Conservation (phyloP, 208 protist genomes). For the Kentomonas sorsogonicus region DNA sequence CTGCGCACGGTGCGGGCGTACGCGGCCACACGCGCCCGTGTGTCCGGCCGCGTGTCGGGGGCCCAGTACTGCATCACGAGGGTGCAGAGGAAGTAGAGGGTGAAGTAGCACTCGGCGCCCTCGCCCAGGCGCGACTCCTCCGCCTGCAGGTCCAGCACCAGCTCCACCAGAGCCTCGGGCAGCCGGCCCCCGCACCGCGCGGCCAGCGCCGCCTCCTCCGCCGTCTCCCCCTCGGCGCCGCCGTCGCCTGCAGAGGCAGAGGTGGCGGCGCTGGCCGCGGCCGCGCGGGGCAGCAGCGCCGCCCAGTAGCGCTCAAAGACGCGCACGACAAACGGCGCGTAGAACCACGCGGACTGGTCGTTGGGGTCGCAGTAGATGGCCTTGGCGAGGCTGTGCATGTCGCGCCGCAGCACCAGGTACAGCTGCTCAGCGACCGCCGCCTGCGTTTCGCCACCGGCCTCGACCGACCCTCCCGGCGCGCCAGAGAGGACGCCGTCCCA, state of each 20-base stretch:
- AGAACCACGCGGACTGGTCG: constrained; percentile 87
- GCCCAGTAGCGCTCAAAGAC: constrained; percentile 7
- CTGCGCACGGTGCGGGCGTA: no score
- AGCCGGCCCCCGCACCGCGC: constrained; percentile 16
- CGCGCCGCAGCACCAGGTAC: constrained; percentile 33
- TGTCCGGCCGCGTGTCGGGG: background rate
- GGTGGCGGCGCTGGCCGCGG: background rate
- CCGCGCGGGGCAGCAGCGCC: constrained; percentile 6
- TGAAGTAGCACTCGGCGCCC: constrained; percentile 42
- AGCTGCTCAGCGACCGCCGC: constrained; percentile 3
- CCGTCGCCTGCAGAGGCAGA: no score
- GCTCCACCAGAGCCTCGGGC: constrained; percentile 23
- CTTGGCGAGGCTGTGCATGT: constrained; percentile 48
- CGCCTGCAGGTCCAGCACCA: constrained; percentile 40
- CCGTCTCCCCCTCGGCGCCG: background rate
- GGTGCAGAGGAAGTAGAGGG: constrained; percentile 49
- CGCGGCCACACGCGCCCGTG: no score
- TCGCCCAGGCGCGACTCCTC: constrained; percentile 37
- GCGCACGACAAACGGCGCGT: constrained; percentile 52
- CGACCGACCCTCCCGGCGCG: no score
- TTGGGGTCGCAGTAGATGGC: constrained; percentile 86
- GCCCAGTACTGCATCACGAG: constrained; percentile 19
- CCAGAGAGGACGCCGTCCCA: constrained; percentile 5
- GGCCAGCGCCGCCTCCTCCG: background rate
- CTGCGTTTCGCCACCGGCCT: no score